Evolutionary conservation across 352 stramenopile species (phyloP).

Genomic region (Pythium sukuiense): DNA sequence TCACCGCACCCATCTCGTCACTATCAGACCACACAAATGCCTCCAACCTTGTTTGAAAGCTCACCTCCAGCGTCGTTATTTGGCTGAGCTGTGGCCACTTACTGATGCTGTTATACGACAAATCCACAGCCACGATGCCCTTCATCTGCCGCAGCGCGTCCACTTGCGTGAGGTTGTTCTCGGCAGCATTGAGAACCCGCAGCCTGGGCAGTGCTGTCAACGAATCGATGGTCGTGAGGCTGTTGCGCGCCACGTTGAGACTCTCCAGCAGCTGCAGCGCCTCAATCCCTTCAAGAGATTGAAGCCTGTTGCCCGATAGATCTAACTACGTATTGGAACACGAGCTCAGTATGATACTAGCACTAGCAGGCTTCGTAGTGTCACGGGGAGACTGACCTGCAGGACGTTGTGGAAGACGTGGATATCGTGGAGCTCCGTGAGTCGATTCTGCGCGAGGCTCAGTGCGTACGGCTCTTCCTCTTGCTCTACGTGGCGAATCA

Average conservation of each 20-base stretch:
- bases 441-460: constrained; percentile 51
- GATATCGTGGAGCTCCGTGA: constrained; percentile 41
- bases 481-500: constrained; percentile 42
- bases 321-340: constrained; percentile 37
- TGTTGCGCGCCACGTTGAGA: constrained; percentile 54
- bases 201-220: constrained; percentile 39
- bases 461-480: constrained; percentile 39
- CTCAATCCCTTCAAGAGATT: constrained; percentile 53
- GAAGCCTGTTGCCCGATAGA: constrained; percentile 58
- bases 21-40: neutral
- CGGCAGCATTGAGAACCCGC: constrained; percentile 50
- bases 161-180: constrained; percentile 56
- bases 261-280: constrained; percentile 41
- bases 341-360: no score
- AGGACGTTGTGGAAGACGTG: constrained; percentile 46
- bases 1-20: neutral
- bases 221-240: constrained; percentile 43
- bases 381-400: constrained; percentile 45
- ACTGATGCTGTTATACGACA: constrained; percentile 56
- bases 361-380: no score
- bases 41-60: no score
- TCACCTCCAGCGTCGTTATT: constrained; percentile 48
- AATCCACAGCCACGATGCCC: constrained; percentile 48
- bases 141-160: constrained; percentile 37
- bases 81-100: constrained; percentile 51